A percentile compares a stretch with the other conserved stretches of the same genome.
These are phyloP conservation scores for Arthrobotrys pseudoclavata DNA, from an alignment of 2,329 filamentous ascomycete genomes.

Conservation along the genomic window DNA sequence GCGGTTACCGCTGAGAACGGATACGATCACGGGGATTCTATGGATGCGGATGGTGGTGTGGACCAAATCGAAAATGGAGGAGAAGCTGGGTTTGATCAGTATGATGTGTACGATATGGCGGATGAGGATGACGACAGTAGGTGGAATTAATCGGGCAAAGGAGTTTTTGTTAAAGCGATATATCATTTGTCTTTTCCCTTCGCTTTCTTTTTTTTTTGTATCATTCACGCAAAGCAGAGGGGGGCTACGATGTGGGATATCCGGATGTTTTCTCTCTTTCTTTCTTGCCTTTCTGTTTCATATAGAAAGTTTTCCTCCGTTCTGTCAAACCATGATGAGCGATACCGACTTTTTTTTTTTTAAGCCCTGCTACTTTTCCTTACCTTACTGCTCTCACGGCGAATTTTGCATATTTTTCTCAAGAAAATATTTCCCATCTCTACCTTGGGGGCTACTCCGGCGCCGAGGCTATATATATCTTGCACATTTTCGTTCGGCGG, in stretches of 20 bases:
- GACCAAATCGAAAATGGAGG: conserved; percentile 4
- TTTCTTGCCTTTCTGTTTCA: background rate
- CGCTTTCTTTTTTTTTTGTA: conserved; percentile 7
- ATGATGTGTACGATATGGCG: conserved; percentile 59
- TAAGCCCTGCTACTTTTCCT: background rate
- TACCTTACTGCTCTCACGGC: too few relatives aligned
- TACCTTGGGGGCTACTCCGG: too few relatives aligned
- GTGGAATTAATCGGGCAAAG: conserved; percentile 43
- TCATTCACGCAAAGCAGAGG: background rate
- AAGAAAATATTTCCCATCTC: too few relatives aligned
- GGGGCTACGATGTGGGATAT: background rate
- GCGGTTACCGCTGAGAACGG: conserved; percentile 1
- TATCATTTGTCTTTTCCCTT: conserved; percentile 3
- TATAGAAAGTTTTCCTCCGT: conserved; percentile 19
- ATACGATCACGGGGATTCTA: conserved; percentile 24
- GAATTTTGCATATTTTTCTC: too few relatives aligned
- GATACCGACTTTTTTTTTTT: background rate
- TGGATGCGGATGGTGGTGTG: conserved; percentile 15
- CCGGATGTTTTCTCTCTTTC: background rate
- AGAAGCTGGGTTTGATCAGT: conserved; percentile 31
- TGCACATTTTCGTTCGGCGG: too few relatives aligned
- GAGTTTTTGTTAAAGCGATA: conserved; percentile 2
- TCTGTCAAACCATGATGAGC: conserved; percentile 2
- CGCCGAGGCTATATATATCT: too few relatives aligned
- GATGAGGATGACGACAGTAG: conserved; percentile 48